phyloP scores from a whole-genome alignment of 805 yeast genomes.

The Yarrowia sp. region DNA sequence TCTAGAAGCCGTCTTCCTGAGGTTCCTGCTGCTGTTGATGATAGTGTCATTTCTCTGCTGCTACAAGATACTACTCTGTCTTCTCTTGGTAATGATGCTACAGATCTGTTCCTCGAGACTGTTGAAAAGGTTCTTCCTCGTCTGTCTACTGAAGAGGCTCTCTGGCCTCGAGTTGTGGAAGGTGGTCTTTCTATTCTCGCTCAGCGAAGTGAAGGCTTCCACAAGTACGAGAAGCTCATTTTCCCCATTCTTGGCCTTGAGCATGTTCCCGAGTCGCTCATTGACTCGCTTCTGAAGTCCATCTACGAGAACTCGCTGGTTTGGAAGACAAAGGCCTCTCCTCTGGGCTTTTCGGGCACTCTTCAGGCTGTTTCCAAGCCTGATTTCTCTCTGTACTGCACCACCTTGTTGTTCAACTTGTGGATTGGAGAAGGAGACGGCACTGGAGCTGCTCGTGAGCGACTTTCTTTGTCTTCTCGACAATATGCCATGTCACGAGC shows the following conservation, averaged over 20 bases:
- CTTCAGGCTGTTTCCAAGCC: slow-evolving; percentile 3
- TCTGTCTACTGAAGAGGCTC: slow-evolving; percentile 3
- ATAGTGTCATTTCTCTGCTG: not conserved
- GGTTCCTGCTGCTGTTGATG: slow-evolving; percentile 13
- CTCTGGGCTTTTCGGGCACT: slow-evolving; percentile 19
- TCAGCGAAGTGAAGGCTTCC: slow-evolving; percentile 14
- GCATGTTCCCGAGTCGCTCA: slow-evolving; percentile 8
- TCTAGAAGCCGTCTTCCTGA: slow-evolving; percentile 16
- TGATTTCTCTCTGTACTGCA: slow-evolving; percentile 18
- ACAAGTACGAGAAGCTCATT: slow-evolving; percentile 8
- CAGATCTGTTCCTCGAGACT: slow-evolving; percentile 5
- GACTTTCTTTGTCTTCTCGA: not conserved
- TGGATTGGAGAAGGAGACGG: slow-evolving; percentile 21
- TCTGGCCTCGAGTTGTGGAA: slow-evolving; percentile 12
- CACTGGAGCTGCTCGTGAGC: slow-evolving; percentile 1
- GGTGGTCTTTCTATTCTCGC: slow-evolving; percentile 12
- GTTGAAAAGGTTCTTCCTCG: slow-evolving; percentile 21
- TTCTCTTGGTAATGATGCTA: not conserved
- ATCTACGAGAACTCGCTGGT: slow-evolving; percentile 20
- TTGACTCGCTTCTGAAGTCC: not conserved
- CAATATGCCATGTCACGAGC: slow-evolving; percentile 16
- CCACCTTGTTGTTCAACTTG: not conserved
- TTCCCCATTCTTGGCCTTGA: slow-evolving; percentile 8
- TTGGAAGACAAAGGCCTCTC: slow-evolving; percentile 6
- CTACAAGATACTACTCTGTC: slow-evolving; percentile 15